Percentiles rank a stretch among this genome's conserved stretches.
Evolutionary conservation across 306 rosid species (phyloP).

Genomic region (Acacia acuminata): DNA sequence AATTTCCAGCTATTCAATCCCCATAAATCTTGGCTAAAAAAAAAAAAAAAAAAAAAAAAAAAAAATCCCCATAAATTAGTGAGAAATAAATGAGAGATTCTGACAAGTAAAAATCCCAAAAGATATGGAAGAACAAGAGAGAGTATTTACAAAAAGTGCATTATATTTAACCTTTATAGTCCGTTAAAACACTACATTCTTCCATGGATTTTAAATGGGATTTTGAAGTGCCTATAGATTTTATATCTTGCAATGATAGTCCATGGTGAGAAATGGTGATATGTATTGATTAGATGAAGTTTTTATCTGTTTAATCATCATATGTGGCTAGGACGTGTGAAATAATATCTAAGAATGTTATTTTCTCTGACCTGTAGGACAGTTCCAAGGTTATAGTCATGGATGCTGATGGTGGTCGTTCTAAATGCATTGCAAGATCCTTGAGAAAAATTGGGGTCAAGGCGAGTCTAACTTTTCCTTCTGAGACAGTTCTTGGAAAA

Average conservation of each 20-base stretch:
- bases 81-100: no score
- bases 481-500: conserved; percentile 32
- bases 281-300: conserved; percentile 22
- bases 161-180: no score
- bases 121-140: no score
- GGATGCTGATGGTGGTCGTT: conserved; percentile 83
- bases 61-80: no score
- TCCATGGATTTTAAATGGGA: background rate
- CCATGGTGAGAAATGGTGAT: background rate
- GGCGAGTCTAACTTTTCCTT: conserved; percentile 55
- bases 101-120: no score
- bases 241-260: conserved; percentile 2
- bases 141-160: no score
- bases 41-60: no score
- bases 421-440: conserved; percentile 89
- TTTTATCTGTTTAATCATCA: conserved; percentile 24
- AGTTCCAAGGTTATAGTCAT: conserved; percentile 87
- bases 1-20: no score
- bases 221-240: conserved; percentile 1
- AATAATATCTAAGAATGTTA: conserved; percentile 46
- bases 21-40: no score
- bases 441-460: conserved; percentile 82
- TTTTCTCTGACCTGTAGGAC: conserved; percentile 79
- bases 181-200: background rate
- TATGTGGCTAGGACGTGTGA: conserved; percentile 37